A percentile compares a stretch with the other conserved stretches of the same genome.
phyloP scores from a whole-genome alignment of 1,139 yeast species.

The Pichia sp. region DNA sequence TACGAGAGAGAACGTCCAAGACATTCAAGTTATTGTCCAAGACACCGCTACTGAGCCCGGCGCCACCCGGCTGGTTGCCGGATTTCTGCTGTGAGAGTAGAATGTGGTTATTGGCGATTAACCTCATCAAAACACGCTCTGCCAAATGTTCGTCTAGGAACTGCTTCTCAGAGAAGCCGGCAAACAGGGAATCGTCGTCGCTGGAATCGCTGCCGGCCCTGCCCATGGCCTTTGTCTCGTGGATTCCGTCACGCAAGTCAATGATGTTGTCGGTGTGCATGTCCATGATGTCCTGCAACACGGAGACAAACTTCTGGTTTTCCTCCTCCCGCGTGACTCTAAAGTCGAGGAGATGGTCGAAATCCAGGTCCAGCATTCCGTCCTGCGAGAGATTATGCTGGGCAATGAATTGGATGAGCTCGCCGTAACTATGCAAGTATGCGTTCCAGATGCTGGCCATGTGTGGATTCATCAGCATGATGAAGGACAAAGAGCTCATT shows the following conservation, averaged over 20 bases:
- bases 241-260: slow-evolving; percentile 73
- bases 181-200: slow-evolving; percentile 23
- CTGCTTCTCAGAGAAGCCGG: slow-evolving; percentile 44
- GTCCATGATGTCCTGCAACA: slow-evolving; percentile 58
- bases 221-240: slow-evolving; percentile 48
- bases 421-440: slow-evolving; percentile 67
- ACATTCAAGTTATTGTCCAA: slow-evolving; percentile 62
- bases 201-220: background rate
- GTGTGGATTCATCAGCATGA: slow-evolving; percentile 83
- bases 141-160: slow-evolving; percentile 75
- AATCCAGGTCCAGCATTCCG: slow-evolving; percentile 6
- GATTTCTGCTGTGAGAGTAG: slow-evolving; percentile 36
- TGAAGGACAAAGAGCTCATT: slow-evolving; percentile 71
- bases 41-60: slow-evolving; percentile 59
- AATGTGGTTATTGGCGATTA: slow-evolving; percentile 81
- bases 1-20: slow-evolving; percentile 53
- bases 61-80: background rate
- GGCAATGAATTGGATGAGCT: slow-evolving; percentile 43
- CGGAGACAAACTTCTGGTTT: slow-evolving; percentile 46
- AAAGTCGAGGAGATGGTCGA: background rate
- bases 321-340: slow-evolving; percentile 32
- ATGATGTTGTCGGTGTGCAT: slow-evolving; percentile 82
- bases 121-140: slow-evolving; percentile 80
- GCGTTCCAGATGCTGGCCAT: slow-evolving; percentile 74
- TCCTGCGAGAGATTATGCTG: background rate